A percentile compares a stretch with the other conserved stretches of the same genome.
Conservation (phyloP, 208 protist species). For the Vickermania spadyakhi region DNA sequence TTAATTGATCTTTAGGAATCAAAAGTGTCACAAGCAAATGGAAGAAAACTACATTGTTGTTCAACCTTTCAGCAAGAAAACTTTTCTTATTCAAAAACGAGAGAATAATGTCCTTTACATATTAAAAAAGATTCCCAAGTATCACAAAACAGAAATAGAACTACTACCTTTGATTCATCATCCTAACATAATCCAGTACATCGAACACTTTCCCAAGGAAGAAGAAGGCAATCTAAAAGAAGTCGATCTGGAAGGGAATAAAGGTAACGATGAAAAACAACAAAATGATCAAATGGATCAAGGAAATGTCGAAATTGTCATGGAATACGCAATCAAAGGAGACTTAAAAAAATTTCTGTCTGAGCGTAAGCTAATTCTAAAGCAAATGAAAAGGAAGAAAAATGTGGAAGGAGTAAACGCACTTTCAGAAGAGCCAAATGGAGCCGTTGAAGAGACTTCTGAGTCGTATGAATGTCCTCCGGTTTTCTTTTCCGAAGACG, state of each 20-base stretch:
- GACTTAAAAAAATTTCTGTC: no score
- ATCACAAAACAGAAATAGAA: neutral
- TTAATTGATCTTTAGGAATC: no score
- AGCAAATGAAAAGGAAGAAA: no score
- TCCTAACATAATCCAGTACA: neutral
- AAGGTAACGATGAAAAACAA: neutral
- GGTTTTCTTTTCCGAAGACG: neutral
- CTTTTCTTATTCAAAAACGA: neutral
- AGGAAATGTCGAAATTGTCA: neutral
- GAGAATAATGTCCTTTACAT: neutral
- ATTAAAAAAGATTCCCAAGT: neutral
- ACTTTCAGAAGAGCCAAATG: no score
- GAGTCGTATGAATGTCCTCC: neutral
- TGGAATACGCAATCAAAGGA: no score
- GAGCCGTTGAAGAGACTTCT: no score
- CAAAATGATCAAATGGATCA: neutral
- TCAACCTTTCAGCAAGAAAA: neutral
- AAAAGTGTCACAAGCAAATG: no score
- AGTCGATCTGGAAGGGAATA: neutral
- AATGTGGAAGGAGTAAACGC: no score
- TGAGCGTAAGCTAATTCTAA: no score
- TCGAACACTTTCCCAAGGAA: neutral
- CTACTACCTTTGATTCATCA: neutral
- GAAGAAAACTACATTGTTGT: neutral
- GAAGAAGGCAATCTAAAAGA: neutral